These are phyloP conservation scores for Penicillium psychrosexuale DNA, from an alignment of 2,329 filamentous ascomycete species.

Conservation along the genomic window DNA sequence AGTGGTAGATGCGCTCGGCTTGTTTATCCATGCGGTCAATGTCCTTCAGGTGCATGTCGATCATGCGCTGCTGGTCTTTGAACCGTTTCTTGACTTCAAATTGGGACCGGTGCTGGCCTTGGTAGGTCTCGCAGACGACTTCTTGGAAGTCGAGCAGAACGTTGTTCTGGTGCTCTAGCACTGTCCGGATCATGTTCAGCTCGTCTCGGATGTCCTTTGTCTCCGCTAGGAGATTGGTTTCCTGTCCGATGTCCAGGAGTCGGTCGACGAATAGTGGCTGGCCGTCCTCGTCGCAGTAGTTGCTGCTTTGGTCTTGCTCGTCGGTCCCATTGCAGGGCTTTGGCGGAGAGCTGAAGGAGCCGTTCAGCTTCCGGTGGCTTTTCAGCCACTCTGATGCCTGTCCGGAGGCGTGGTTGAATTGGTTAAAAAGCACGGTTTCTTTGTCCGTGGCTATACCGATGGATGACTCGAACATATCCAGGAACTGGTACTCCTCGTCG, in stretches of 20 bases:
- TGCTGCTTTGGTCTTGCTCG: constrained; percentile 16
- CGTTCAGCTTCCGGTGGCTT: constrained; percentile 46
- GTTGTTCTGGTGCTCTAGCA: constrained; percentile 40
- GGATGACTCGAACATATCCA: constrained; percentile 65
- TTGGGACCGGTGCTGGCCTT: constrained; percentile 37
- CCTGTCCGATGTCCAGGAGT: constrained; percentile 54
- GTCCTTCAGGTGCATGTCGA: constrained; percentile 58
- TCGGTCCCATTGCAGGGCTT: constrained; percentile 1
- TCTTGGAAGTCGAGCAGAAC: constrained; percentile 37
- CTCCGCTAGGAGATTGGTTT: constrained; percentile 61
- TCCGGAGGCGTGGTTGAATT: constrained; percentile 58
- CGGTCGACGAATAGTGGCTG: constrained; percentile 47
- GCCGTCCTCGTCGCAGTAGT: constrained; percentile 32
- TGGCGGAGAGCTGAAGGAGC: constrained; percentile 21
- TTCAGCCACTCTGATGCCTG: constrained; percentile 56
- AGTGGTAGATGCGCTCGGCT: constrained; percentile 58
- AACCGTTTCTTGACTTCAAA: constrained; percentile 54
- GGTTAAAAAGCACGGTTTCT: constrained; percentile 58
- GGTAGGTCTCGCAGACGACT: constrained; percentile 36
- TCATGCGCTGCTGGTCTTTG: constrained; percentile 55
- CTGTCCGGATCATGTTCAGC: constrained; percentile 57
- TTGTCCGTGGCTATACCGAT: constrained; percentile 55
- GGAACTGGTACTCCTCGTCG: constrained; percentile 60
- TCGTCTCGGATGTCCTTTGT: constrained; percentile 67
- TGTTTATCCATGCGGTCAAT: constrained; percentile 63